Evolutionary conservation across 129 eudicot species (phyloP).

Genomic region (Pittosporum tobira): DNA sequence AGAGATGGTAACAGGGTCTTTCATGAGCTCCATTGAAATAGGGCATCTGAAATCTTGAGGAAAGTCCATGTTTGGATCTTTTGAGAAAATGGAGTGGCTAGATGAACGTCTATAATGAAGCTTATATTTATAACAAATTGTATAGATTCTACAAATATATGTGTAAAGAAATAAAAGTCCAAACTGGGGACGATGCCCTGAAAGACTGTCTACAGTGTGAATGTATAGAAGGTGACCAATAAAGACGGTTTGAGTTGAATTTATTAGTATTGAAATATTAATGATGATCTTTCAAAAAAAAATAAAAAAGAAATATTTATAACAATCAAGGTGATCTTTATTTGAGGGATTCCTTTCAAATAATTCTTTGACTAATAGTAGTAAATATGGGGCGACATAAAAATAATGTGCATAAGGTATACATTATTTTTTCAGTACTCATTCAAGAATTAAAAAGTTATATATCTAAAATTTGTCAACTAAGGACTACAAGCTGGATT

Average conservation of each 20-base stretch:
- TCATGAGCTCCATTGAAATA: slow-evolving; percentile 85
- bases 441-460: too few relatives aligned
- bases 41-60: slow-evolving; percentile 83
- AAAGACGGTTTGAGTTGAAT: neutral
- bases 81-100: neutral
- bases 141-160: neutral
- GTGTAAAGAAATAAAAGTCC: neutral
- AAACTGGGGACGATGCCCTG: neutral
- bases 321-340: too few relatives aligned
- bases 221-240: too few relatives aligned
- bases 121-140: neutral
- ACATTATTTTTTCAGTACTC: too few relatives aligned
- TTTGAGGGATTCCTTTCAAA: too few relatives aligned
- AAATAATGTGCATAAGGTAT: too few relatives aligned
- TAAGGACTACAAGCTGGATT: too few relatives aligned
- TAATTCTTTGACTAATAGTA: too few relatives aligned
- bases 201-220: neutral
- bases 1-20: slow-evolving; percentile 72
- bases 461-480: too few relatives aligned
- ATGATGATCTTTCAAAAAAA: too few relatives aligned
- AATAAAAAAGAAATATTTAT: too few relatives aligned
- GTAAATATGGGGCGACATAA: too few relatives aligned
- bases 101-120: neutral
- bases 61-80: slow-evolving; percentile 35
- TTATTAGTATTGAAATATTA: neutral